These are phyloP conservation scores for Fraxinus albicans DNA, from an alignment of 305 asterid genomes.

Conservation along the genomic window DNA sequence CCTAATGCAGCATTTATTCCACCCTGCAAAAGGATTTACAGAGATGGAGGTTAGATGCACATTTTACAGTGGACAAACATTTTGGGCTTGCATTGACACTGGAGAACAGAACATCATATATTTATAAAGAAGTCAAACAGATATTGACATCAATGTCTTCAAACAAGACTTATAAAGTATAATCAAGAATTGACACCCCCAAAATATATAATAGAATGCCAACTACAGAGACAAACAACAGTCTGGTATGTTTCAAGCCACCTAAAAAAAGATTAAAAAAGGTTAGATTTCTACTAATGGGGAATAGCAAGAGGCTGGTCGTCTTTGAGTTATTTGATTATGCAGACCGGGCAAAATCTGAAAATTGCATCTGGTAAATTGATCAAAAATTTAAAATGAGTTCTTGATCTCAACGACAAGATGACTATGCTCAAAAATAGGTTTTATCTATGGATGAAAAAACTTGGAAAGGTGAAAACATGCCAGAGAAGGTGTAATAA, in stretches of 20 bases:
- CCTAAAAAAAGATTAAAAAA: neutral
- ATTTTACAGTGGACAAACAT: neutral
- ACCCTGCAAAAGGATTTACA: slow-evolving; percentile 51
- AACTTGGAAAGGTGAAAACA: neutral
- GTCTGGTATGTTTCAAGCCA: neutral
- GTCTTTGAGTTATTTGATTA: neutral
- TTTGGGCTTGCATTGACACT: neutral
- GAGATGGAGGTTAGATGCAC: slow-evolving; percentile 13
- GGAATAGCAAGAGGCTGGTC: neutral
- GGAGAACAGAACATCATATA: neutral
- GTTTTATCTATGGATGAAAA: neutral
- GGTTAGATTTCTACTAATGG: neutral
- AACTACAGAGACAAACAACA: neutral
- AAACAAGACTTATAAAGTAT: neutral
- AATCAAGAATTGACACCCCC: slow-evolving; percentile 1
- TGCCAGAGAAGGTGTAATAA: neutral
- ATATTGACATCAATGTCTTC: neutral
- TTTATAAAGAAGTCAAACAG: neutral
- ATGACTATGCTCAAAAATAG: neutral
- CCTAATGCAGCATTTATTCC: slow-evolving; percentile 99
- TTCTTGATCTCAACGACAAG: neutral
- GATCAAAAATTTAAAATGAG: neutral
- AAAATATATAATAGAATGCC: neutral
- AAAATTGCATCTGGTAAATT: neutral
- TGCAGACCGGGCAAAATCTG: neutral